phyloP scores from a whole-genome alignment of 768 basidiomycete genomes.

The Cystoderma amianthinum region DNA sequence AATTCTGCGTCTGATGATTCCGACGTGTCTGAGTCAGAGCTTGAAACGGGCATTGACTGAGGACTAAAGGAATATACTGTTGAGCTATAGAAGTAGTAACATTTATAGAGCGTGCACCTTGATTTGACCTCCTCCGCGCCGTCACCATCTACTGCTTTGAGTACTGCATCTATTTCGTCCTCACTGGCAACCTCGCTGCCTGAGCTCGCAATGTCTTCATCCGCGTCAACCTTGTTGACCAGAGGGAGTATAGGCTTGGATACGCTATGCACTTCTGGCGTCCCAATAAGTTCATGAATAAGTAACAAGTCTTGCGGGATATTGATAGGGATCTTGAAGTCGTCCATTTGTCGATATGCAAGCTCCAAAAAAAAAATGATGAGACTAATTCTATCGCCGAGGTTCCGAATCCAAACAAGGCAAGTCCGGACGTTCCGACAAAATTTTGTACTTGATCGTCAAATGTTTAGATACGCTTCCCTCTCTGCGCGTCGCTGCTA shows the following conservation, averaged over 20 bases:
- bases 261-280: conserved; percentile 6
- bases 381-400: no score
- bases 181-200: conserved; percentile 48
- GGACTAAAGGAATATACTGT: conserved; percentile 9
- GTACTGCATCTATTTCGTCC: conserved; percentile 66
- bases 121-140: conserved; percentile 15
- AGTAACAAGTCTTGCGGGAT: conserved; percentile 72
- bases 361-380: background rate
- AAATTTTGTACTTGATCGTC: no score
- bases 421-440: no score
- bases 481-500: conserved; percentile 37
- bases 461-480: conserved; percentile 9
- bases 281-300: conserved; percentile 60
- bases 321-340: conserved; percentile 54
- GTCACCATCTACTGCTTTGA: conserved; percentile 30
- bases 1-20: conserved; percentile 11
- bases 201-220: conserved; percentile 50
- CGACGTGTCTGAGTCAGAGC: conserved; percentile 27
- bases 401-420: no score
- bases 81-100: conserved; percentile 5
- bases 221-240: conserved; percentile 7
- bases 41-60: conserved; percentile 20
- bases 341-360: conserved; percentile 19
- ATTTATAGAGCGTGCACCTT: background rate
- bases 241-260: background rate